These are phyloP conservation scores for Magnaporthiopsis rhizophila DNA, from an alignment of 2,329 filamentous ascomycete species.

Conservation along the genomic window DNA sequence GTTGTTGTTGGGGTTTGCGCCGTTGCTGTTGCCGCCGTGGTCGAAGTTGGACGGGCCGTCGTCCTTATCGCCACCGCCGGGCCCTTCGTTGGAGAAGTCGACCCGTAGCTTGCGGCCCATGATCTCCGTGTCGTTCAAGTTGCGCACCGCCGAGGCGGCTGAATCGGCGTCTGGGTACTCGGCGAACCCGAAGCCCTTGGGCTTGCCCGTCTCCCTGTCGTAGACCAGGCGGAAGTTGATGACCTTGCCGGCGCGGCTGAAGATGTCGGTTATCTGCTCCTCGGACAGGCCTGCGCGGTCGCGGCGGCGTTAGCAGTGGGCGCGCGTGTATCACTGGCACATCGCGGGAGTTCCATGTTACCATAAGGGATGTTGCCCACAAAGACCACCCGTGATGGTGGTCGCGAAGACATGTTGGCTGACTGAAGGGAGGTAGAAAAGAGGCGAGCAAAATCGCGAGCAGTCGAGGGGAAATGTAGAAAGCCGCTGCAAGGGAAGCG, in stretches of 20 bases:
- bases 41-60: slow-evolving; percentile 11
- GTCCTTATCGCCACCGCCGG: slow-evolving; percentile 57
- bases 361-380: slow-evolving; percentile 83
- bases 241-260: slow-evolving; percentile 82
- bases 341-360: slow-evolving; percentile 26
- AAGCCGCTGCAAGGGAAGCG: too few species aligned
- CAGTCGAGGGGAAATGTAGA: too few species aligned
- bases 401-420: slow-evolving; percentile 61
- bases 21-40: background rate
- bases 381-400: slow-evolving; percentile 71
- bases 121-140: slow-evolving; percentile 90
- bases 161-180: slow-evolving; percentile 86
- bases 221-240: slow-evolving; percentile 90
- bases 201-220: slow-evolving; percentile 87
- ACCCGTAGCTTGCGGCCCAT: slow-evolving; percentile 92
- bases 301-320: background rate
- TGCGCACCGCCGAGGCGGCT: slow-evolving; percentile 87
- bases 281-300: slow-evolving; percentile 72
- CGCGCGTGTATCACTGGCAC: too few species aligned
- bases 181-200: slow-evolving; percentile 94
- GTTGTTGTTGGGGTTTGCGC: background rate
- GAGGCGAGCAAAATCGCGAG: too few species aligned
- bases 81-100: slow-evolving; percentile 80
- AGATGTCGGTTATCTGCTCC: slow-evolving; percentile 91
- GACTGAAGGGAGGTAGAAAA: background rate